phyloP scores from a whole-genome alignment of 83 land plant genomes.

The Isoetes engelmannii region DNA sequence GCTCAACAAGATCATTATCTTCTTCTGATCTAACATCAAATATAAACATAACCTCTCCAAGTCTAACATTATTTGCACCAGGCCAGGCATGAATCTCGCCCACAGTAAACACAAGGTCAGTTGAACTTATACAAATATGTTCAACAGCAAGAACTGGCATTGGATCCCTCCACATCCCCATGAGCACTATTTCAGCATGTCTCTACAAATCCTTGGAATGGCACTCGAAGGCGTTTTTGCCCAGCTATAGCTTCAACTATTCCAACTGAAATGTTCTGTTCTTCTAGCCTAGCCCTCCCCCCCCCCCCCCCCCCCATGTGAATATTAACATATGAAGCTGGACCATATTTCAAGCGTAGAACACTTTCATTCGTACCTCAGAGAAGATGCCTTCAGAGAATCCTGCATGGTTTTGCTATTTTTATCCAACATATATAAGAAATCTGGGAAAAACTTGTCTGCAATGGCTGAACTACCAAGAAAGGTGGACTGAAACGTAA shows the following conservation, averaged over 20 bases:
- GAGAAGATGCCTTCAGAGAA: slow-evolving; percentile 42
- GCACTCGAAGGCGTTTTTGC: slow-evolving; percentile 78
- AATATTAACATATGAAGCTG: slow-evolving; percentile 26
- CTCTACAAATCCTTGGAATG: slow-evolving; percentile 82
- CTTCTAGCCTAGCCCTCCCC: slow-evolving; percentile 92
- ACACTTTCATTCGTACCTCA: slow-evolving; percentile 54
- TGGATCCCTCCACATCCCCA: slow-evolving; percentile 92
- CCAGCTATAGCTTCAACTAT: slow-evolving; percentile 93
- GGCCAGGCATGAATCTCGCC: slow-evolving; percentile 95
- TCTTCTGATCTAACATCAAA: slow-evolving; percentile 77
- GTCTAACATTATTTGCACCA: slow-evolving; percentile 96
- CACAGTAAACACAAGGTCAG: slow-evolving; percentile 86
- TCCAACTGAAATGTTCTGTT: slow-evolving; percentile 65
- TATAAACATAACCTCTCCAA: slow-evolving; percentile 95
- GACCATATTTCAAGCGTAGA: slow-evolving; percentile 58
- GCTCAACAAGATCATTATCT: slow-evolving; percentile 60
- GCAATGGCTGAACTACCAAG: slow-evolving; percentile 93
- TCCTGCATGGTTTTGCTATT: slow-evolving; percentile 69
- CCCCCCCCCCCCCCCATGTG: slow-evolving; percentile 77
- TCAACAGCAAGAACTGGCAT: slow-evolving; percentile 72
- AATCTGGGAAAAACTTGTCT: slow-evolving; percentile 54
- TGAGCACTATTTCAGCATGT: slow-evolving; percentile 98
- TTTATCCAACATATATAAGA: slow-evolving; percentile 55
- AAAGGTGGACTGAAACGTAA: slow-evolving; percentile 92
- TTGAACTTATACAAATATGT: slow-evolving; percentile 66